Base-by-base conservation (phyloP, 2,329 filamentous ascomycete genomes). In the Diaporthe ampelina region DNA sequence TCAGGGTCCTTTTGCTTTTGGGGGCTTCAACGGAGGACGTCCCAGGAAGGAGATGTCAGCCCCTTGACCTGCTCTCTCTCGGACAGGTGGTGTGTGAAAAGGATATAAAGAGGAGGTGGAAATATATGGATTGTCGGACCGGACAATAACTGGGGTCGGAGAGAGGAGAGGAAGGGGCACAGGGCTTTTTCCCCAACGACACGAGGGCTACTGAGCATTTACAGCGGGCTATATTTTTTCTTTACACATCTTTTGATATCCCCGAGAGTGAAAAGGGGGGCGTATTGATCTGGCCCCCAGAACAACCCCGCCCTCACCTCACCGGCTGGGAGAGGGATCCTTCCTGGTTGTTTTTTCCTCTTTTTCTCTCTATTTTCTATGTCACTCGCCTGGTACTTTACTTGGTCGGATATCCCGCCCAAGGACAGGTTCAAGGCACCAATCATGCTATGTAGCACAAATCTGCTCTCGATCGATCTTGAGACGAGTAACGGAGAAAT, bases 201-300 rank as follows among this genome's bases (percentile, higher is more conserved):
- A 35, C 37, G 45, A 59, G 61, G 61, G 52, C 52, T 59, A 50
- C 72, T 73, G 71, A 48, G 72, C 61, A 73, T 73, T 69, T 69
- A 70, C 72, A 73, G 72, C 72, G 72, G 61, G 58, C 63, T 70
- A 29, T 70, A 43, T 63, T 70, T n/a, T n/a, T 40, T 48, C 10
- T 40, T 40, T 40, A 40, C 8, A n/a, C 43, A 40, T 72, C 48
- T 63, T 63, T 72, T 72, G 69, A 72, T 72, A 72, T 72, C 69
- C 69, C 58, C n/a, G 45, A 72, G 69, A 45, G 57, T 72, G 58
- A 61, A 61, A n/a, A 40, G 37, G 45, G 69, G 48, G 69, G 29
- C 69, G 32, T 61, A 58, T 54, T 67, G 63, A 40, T 52, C 21
- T 10, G 11, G 15, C 43, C 43, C 45, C 21, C 63, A 52, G 45